phyloP scores from a whole-genome alignment of 2,329 filamentous ascomycete species.

The Arthrinium puccinioides region DNA sequence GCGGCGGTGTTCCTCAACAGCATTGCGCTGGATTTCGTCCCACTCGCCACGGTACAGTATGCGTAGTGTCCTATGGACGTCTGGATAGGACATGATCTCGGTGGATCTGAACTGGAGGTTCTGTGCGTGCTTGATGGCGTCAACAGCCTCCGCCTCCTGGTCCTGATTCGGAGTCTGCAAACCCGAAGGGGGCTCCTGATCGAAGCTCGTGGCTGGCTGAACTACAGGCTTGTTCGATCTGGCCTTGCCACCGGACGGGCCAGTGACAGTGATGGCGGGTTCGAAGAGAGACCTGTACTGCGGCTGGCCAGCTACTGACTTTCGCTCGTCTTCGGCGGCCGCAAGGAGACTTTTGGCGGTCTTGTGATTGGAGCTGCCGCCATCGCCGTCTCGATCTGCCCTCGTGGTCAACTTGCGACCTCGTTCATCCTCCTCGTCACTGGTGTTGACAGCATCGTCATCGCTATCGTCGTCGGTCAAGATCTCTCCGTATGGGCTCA shows the following conservation, averaged over 20 bases:
- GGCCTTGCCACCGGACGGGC: constrained; percentile 53
- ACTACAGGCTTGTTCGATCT: constrained; percentile 48
- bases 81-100: constrained; percentile 66
- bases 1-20: constrained; percentile 69
- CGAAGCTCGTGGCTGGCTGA: constrained; percentile 81
- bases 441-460: constrained; percentile 44
- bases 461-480: constrained; percentile 61
- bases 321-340: constrained; percentile 73
- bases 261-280: constrained; percentile 58
- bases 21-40: constrained; percentile 64
- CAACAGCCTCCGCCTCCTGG: constrained; percentile 67
- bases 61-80: constrained; percentile 73
- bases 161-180: constrained; percentile 66
- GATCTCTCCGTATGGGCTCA: constrained; percentile 58
- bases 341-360: constrained; percentile 54
- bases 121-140: constrained; percentile 82
- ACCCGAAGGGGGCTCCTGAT: constrained; percentile 53
- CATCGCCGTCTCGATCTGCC: constrained; percentile 32
- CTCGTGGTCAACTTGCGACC: constrained; percentile 51
- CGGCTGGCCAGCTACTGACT: constrained; percentile 46
- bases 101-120: constrained; percentile 76
- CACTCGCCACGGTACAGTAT: constrained; percentile 91
- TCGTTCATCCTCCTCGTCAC: constrained; percentile 60
- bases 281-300: constrained; percentile 61
- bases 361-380: constrained; percentile 24